Evolutionary conservation across 2,329 filamentous ascomycete genomes (phyloP).

Genomic region (Phialophora tarda): DNA sequence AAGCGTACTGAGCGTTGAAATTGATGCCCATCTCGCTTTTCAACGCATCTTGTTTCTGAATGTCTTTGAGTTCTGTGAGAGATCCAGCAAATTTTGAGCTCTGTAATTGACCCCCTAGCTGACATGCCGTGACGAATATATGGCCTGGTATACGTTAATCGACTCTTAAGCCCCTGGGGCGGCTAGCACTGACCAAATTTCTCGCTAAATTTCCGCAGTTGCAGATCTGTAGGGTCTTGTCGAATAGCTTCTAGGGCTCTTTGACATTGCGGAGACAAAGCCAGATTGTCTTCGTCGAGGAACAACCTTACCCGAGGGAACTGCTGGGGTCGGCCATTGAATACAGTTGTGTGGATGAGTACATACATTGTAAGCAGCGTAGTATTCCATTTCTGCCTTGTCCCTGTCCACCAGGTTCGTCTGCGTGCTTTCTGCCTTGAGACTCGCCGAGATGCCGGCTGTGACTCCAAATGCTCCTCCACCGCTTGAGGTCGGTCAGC

Average conservation of each 20-base stretch:
- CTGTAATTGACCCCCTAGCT: background rate
- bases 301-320: background rate
- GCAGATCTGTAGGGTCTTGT: background rate
- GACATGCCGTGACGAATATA: background rate
- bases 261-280: background rate
- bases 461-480: background rate
- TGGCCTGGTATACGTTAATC: background rate
- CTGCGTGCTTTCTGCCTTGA: background rate
- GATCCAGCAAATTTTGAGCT: background rate
- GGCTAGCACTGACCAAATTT: background rate
- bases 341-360: background rate
- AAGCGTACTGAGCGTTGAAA: background rate
- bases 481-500: background rate
- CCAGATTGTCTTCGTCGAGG: background rate
- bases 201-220: background rate
- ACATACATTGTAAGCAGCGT: background rate
- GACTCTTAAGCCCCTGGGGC: no score
- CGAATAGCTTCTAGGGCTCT: background rate
- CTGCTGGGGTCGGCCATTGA: background rate
- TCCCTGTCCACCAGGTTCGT: constrained; percentile 1
- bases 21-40: background rate
- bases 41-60: background rate
- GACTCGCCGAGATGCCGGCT: constrained; percentile 1
- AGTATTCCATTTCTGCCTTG: constrained; percentile 1
- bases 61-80: background rate